Conservation (phyloP, 2,329 filamentous ascomycete species). For the Parasarocladium wereldwijsianum region DNA sequence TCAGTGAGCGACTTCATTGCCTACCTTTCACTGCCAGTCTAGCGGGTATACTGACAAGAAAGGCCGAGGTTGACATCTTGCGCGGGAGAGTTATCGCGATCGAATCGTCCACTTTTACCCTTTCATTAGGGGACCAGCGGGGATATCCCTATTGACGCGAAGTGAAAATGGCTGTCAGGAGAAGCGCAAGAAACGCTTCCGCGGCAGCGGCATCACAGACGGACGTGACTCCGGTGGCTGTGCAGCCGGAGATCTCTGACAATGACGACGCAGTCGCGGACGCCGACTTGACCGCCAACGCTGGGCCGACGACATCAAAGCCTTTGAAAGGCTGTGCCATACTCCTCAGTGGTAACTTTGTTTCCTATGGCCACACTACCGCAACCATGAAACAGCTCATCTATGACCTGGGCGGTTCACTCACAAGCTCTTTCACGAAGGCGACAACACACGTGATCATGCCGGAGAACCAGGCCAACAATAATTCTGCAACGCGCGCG, state of each 20-base stretch:
- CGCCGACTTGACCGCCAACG: neutral
- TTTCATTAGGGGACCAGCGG: too few species aligned
- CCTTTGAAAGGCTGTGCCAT: slow-evolving; percentile 35
- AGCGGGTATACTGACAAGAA: too few species aligned
- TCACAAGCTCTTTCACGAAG: slow-evolving; percentile 30
- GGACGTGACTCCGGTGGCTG: too few species aligned
- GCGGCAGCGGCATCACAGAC: too few species aligned
- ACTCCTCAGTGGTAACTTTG: slow-evolving; percentile 46
- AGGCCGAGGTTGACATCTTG: too few species aligned
- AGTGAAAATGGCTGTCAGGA: too few species aligned
- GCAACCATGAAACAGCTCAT: slow-evolving; percentile 29
- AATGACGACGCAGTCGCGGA: neutral
- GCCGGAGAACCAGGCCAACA: slow-evolving; percentile 32
- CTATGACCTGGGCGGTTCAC: slow-evolving; percentile 30
- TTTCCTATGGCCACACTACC: slow-evolving; percentile 36
- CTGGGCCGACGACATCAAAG: slow-evolving; percentile 3
- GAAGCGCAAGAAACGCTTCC: too few species aligned
- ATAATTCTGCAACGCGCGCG: slow-evolving; percentile 36
- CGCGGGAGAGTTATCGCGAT: too few species aligned
- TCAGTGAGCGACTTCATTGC: too few species aligned
- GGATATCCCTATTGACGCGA: too few species aligned
- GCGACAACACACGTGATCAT: slow-evolving; percentile 31
- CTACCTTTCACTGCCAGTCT: too few species aligned
- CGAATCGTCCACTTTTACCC: too few species aligned
- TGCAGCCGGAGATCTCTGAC: neutral